Evolutionary conservation across 768 basidiomycete species (phyloP), one percentile per base, ranked within the genome.

Genomic region (Pisolithus microcarpus): DNA sequence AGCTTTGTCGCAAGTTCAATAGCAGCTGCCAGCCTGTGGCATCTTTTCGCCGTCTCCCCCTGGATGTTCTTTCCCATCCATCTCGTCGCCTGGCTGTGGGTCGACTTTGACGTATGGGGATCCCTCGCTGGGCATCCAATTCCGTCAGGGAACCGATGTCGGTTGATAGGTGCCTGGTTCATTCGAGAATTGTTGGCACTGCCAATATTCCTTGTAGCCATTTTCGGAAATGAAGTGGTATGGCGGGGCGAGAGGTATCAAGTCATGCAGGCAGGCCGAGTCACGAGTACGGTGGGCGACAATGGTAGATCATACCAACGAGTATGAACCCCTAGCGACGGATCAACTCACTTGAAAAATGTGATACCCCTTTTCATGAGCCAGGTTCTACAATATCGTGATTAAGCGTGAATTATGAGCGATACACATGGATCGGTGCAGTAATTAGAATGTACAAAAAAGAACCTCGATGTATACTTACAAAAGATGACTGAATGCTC

Each of bases 191-290:
- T 84, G 38, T 65, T 94, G 52, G 85, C 95, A 4, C 71, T 98
- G 19, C 96, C 96, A 0, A 90, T 98, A 51, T 99, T 84, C 80
- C 45, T 85, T 7, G 72, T 85, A 54, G 95, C 89, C 6, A 80
- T 99, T 38, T 68, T 84, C 46, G 92, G 94, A 26, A 75, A 82
- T 63, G 80, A 82, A 51, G 90, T 99, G 30, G 73, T 75, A 1
- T 99, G 96, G 96, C 77, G 96, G 62, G 95, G 94, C 0, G 75
- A 70, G 61, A 76, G 65, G 56, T 99, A 97, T 68, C 74, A 75
- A 55, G 78, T 97, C 42, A 65, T 84, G 53, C 69, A 68, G 34
- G 86, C 91, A 58, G 93, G 94, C 43, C 84, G 85, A 64, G 84
- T 82, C 7, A 70, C 65, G 44, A 52, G 68, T 50, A 70, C 55